These are phyloP conservation scores for Albizia julibrissin DNA, from an alignment of 306 rosid genomes.

Conservation along the genomic window DNA sequence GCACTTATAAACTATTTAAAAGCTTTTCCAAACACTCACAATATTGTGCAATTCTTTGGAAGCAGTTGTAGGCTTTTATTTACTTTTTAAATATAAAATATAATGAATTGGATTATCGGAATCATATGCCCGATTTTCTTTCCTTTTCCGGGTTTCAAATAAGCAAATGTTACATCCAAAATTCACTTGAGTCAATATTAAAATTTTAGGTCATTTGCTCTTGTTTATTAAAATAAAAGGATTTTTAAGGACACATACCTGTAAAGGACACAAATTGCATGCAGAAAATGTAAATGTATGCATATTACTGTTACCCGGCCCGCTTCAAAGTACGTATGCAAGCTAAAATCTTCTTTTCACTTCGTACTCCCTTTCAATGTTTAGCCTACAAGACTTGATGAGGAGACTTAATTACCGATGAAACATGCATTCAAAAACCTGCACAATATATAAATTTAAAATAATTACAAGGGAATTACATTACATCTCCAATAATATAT, in stretches of 20 bases:
- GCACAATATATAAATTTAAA: neutral
- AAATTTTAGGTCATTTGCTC: neutral
- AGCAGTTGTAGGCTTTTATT: no score
- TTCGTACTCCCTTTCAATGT: neutral
- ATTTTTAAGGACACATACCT: neutral
- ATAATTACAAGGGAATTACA: neutral
- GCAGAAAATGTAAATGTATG: neutral
- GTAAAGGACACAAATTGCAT: neutral
- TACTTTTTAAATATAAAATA: no score
- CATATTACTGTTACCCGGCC: neutral
- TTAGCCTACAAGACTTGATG: neutral
- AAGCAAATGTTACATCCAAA: no score
- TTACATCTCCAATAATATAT: neutral
- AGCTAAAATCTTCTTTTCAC: neutral
- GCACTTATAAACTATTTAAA: no score
- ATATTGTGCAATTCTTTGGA: no score
- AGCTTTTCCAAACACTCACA: no score
- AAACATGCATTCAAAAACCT: neutral
- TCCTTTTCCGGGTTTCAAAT: no score
- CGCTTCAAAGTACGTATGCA: neutral
- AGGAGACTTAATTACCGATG: no score
- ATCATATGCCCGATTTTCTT: no score
- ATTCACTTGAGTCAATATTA: neutral
- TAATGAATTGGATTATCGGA: no score
- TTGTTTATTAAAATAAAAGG: no score